These are phyloP conservation scores for Oryza coarctata DNA, from an alignment of 176 grass and related monocot genomes.

Conservation along the genomic window DNA sequence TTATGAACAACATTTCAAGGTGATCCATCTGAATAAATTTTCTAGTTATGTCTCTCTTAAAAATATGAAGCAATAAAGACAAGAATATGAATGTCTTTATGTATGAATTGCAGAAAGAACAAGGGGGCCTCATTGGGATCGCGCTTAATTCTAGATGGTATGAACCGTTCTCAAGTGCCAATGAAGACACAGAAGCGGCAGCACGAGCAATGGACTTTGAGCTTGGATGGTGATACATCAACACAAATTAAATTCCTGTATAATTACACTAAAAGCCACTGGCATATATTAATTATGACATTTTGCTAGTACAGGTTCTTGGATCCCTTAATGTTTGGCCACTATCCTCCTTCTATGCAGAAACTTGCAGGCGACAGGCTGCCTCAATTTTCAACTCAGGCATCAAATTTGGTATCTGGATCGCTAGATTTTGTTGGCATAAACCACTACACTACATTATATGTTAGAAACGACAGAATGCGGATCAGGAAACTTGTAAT, in stretches of 20 bases:
- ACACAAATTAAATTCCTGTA: neutral
- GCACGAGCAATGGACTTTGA: constrained; percentile 86
- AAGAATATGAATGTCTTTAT: neutral
- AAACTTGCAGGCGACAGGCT: constrained; percentile 72
- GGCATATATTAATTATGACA: constrained; percentile 20
- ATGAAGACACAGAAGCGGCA: constrained; percentile 76
- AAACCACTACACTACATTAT: constrained; percentile 95
- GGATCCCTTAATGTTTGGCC: constrained; percentile 82
- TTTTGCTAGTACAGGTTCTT: constrained; percentile 68
- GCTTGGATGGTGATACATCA: constrained; percentile 74
- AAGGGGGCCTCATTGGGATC: constrained; percentile 64
- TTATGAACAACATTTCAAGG: constrained; percentile 80
- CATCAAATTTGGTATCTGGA: constrained; percentile 53
- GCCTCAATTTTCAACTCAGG: constrained; percentile 62
- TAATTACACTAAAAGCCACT: constrained; percentile 17
- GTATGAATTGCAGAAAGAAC: constrained; percentile 54
- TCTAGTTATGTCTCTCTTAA: neutral
- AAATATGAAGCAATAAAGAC: neutral
- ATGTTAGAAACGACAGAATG: constrained; percentile 82
- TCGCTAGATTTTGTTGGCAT: constrained; percentile 91
- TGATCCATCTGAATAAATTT: constrained; percentile 25
- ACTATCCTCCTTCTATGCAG: constrained; percentile 81
- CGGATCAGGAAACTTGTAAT: constrained; percentile 71
- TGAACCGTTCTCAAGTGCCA: constrained; percentile 60
- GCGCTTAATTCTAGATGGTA: constrained; percentile 90